Conservation (phyloP, 176 grass and related monocot genomes). For the Tillandsia leiboldiana region DNA sequence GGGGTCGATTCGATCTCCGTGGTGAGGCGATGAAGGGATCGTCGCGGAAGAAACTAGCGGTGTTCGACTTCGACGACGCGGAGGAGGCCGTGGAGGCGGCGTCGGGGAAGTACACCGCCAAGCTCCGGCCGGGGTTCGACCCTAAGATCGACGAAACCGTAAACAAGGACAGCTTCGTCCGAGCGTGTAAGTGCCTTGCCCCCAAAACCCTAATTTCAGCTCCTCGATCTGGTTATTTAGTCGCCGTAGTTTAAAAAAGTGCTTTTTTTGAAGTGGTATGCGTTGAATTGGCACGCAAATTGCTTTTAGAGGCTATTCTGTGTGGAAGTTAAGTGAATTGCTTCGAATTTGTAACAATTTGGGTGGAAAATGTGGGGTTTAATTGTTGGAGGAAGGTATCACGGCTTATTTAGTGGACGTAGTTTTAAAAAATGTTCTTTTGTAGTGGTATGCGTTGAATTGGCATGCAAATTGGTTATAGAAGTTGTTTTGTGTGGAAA, state of each 20-base stretch:
- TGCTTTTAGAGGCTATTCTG: background rate
- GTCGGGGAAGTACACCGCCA: constrained; percentile 1
- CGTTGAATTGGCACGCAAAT: background rate
- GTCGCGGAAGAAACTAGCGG: constrained; percentile 1
- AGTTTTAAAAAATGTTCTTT: too few relatives aligned
- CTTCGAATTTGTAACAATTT: too few relatives aligned
- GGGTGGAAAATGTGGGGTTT: too few relatives aligned
- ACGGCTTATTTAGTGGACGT: too few relatives aligned
- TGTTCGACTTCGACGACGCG: constrained; percentile 10
- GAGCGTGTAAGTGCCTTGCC: background rate
- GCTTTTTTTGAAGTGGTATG: background rate
- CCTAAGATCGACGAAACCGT: background rate
- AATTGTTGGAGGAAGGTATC: too few relatives aligned
- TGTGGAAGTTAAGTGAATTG: background rate
- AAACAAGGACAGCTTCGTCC: constrained; percentile 3
- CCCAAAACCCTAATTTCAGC: background rate
- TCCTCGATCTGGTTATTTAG: background rate
- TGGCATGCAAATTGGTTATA: background rate
- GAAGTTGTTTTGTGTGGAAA: background rate
- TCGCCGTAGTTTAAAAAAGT: too few relatives aligned
- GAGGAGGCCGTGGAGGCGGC: constrained; percentile 12
- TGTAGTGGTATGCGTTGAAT: background rate
- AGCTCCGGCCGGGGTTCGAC: background rate
- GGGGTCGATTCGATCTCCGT: background rate
- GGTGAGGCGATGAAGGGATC: background rate